Percentiles rank a stretch among this genome's conserved stretches.
Conservation (phyloP, 768 basidiomycete genomes). For the Serendipita vermifera region DNA sequence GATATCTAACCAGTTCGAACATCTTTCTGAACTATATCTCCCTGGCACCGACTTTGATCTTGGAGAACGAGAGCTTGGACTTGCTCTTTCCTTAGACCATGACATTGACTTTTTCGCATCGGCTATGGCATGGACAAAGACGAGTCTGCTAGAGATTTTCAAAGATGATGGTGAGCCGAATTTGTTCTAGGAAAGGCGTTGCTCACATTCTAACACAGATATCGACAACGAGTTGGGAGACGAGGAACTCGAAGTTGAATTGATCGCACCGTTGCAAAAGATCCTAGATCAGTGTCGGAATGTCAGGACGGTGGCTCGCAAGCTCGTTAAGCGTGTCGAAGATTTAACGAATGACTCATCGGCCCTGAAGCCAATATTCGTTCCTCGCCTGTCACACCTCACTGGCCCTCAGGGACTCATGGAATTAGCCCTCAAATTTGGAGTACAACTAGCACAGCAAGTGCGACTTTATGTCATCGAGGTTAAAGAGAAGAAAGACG, state of each 20-base stretch:
- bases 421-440: conserved; percentile 63
- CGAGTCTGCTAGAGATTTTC: conserved; percentile 57
- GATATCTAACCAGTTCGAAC: conserved; percentile 86
- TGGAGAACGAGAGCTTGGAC: conserved; percentile 79
- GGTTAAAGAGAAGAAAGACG: conserved; percentile 57
- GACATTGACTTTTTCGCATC: conserved; percentile 93
- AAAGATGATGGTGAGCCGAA: conserved; percentile 68
- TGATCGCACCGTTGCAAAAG: conserved; percentile 71
- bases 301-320: conserved; percentile 70
- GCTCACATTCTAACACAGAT: conserved; percentile 34
- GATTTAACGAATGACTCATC: conserved; percentile 59
- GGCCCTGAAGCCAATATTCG: conserved; percentile 57
- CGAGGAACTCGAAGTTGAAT: conserved; percentile 54
- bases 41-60: conserved; percentile 71
- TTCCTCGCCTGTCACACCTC: conserved; percentile 57
- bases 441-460: conserved; percentile 87
- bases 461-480: conserved; percentile 79
- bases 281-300: conserved; percentile 71
- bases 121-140: conserved; percentile 80
- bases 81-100: conserved; percentile 67
- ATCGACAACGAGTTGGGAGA: conserved; percentile 59
- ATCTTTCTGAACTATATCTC: conserved; percentile 81
- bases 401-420: conserved; percentile 42
- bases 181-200: conserved; percentile 4
- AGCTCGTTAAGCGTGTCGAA: conserved; percentile 74